Evolutionary conservation across 1,284 basidiomycete genomes (phyloP).

Genomic region (Leccinum ponderosum): DNA sequence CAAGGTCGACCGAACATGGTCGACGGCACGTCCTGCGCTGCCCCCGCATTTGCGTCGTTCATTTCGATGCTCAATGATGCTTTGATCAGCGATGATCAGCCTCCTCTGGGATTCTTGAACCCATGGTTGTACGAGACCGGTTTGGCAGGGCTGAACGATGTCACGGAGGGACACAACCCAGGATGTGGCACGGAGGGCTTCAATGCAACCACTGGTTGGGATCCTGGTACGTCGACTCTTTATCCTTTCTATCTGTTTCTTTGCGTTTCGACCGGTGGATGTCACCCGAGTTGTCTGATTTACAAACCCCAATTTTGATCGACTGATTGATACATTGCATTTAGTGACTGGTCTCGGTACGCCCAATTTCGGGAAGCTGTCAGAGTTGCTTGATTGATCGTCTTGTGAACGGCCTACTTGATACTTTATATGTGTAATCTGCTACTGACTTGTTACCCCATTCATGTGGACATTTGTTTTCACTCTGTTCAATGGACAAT

Average conservation of each 20-base stretch:
- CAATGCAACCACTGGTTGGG: conserved; percentile 48
- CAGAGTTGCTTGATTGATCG: conserved; percentile 18
- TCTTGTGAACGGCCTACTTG: not conserved
- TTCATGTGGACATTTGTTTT: not conserved
- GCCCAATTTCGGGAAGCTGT: conserved; percentile 40
- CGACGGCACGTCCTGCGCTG: conserved; percentile 50
- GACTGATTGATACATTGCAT: not conserved
- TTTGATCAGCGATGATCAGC: conserved; percentile 43
- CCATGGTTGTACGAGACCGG: conserved; percentile 52
- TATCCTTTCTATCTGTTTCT: not conserved
- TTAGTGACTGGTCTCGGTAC: conserved; percentile 51
- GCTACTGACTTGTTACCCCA: not conserved
- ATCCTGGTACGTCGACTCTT: conserved; percentile 34
- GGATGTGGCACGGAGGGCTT: conserved; percentile 60
- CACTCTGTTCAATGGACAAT: not conserved
- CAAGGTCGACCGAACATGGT: conserved; percentile 18
- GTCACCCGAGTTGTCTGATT: not conserved
- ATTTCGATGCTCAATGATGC: conserved; percentile 65
- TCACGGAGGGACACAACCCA: conserved; percentile 52
- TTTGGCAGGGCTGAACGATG: conserved; percentile 46
- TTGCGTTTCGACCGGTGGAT: not conserved
- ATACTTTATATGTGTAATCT: not conserved
- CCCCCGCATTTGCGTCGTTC: conserved; percentile 33
- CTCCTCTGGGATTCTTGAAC: conserved; percentile 60
- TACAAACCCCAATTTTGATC: not conserved